phyloP scores from a whole-genome alignment of 2,329 filamentous ascomycete genomes.

The Blumeriella jaapii region DNA sequence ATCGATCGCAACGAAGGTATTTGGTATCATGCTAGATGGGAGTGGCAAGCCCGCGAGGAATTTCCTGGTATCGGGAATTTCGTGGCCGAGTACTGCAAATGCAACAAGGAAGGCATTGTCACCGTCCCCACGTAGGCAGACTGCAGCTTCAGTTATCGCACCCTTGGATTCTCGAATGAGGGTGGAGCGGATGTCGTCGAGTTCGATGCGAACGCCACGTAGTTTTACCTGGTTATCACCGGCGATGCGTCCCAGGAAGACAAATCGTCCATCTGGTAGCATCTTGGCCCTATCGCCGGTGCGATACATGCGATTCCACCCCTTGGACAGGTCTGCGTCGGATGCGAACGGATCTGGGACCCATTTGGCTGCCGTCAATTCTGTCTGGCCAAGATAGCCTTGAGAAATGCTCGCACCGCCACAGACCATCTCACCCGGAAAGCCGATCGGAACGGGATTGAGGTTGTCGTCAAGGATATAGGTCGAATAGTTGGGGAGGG shows the following conservation, averaged over 20 bases:
- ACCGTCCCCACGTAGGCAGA: conserved; percentile 15
- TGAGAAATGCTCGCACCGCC: conserved; percentile 28
- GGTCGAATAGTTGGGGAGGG: conserved; percentile 14
- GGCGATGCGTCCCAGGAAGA: conserved; percentile 25
- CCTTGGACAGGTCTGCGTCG: conserved; percentile 1
- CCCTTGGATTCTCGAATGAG: conserved; percentile 5
- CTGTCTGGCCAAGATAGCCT: conserved; percentile 28
- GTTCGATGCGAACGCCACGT: conserved; percentile 31
- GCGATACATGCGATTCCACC: conserved; percentile 7
- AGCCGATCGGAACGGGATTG: conserved; percentile 29
- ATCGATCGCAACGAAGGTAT: conserved; percentile 21
- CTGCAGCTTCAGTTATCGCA: conserved; percentile 15
- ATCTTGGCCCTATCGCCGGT: conserved; percentile 32
- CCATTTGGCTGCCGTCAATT: conserved; percentile 6
- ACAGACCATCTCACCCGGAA: conserved; percentile 34
- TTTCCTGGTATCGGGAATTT: conserved; percentile 2
- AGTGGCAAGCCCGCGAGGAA: conserved; percentile 15
- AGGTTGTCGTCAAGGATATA: conserved; percentile 32
- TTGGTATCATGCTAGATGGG: conserved; percentile 30
- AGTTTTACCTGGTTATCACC: conserved; percentile 30
- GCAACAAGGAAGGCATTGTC: conserved; percentile 27
- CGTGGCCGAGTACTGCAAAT: conserved; percentile 26
- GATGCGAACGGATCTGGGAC: conserved; percentile 5
- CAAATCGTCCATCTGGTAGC: conserved; percentile 21
- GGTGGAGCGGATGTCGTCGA: conserved; percentile 29